Percentiles rank a stretch among this genome's conserved stretches.
phyloP scores from a whole-genome alignment of 2,329 filamentous ascomycete species.

The Trichoderma breve region DNA sequence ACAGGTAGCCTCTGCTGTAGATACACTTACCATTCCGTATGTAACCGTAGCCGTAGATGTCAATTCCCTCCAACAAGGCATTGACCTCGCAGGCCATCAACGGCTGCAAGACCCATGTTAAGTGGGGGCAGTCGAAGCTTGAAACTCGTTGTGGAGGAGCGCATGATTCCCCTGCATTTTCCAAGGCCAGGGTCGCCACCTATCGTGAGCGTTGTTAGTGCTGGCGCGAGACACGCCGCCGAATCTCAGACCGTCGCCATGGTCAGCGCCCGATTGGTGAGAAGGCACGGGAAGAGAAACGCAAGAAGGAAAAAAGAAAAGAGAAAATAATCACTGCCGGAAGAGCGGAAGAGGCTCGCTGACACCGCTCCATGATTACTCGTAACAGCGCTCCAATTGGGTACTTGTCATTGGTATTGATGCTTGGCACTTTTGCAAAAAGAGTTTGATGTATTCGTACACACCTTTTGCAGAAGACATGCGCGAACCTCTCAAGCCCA shows the following conservation, averaged over 20 bases:
- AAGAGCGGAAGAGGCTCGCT: neutral
- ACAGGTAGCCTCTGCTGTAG: neutral
- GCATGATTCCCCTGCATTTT: slow-evolving; percentile 14
- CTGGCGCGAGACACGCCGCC: slow-evolving; percentile 18
- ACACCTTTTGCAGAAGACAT: neutral
- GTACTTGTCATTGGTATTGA: no score
- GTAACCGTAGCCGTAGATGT: neutral
- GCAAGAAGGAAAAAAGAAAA: neutral
- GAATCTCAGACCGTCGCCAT: slow-evolving; percentile 17
- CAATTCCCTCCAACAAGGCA: neutral
- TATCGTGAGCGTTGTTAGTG: slow-evolving; percentile 8
- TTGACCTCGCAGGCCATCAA: neutral
- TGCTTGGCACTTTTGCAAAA: neutral
- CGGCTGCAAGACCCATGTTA: slow-evolving; percentile 1
- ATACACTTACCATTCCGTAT: neutral
- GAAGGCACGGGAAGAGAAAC: neutral
- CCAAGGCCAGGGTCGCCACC: neutral
- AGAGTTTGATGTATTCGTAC: neutral
- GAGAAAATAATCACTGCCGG: neutral
- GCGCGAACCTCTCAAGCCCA: neutral
- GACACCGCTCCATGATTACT: neutral
- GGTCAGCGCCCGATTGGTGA: slow-evolving; percentile 7
- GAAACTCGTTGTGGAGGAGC: slow-evolving; percentile 20
- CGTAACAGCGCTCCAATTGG: no score
- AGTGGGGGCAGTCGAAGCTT: slow-evolving; percentile 12